Conservation (phyloP, 1,139 yeast genomes). For the Yamadazyma diddensiae region DNA sequence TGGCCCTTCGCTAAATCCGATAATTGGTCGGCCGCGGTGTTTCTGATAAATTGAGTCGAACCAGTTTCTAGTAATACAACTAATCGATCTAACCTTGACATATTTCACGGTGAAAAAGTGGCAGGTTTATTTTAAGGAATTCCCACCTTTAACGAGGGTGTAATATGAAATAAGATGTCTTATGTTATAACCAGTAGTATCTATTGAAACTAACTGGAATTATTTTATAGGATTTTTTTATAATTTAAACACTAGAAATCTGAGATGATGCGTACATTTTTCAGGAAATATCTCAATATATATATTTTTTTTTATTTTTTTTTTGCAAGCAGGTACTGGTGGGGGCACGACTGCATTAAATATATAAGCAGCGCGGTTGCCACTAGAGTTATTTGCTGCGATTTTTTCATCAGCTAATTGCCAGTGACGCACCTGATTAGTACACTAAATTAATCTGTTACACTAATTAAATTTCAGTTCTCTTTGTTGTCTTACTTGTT, state of each 20-base stretch:
- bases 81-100: conserved; percentile 64
- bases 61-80: conserved; percentile 89
- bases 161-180: too few relatives aligned
- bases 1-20: conserved; percentile 93
- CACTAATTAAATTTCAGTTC: conserved; percentile 38
- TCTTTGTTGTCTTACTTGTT: conserved; percentile 47
- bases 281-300: conserved; percentile 6
- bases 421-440: not conserved
- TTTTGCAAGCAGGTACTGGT: conserved; percentile 5
- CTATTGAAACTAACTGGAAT: not conserved
- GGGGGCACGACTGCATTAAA: conserved; percentile 5
- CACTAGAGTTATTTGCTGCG: not conserved
- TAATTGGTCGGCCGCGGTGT: conserved; percentile 96
- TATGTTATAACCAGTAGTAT: too few relatives aligned
- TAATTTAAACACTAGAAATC: not conserved
- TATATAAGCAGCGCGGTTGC: conserved; percentile 6
- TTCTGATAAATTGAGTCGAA: conserved; percentile 88
- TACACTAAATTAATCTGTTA: too few relatives aligned
- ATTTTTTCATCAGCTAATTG: too few relatives aligned
- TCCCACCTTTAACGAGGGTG: too few relatives aligned
- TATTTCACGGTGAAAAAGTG: too few relatives aligned
- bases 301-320: conserved; percentile 2
- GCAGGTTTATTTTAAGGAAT: too few relatives aligned
- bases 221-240: not conserved
- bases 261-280: conserved; percentile 6